Percentiles rank a stretch among this genome's conserved stretches.
These are phyloP conservation scores for Trichoderma semiorbis DNA, from an alignment of 2,329 filamentous ascomycete genomes.

Conservation along the genomic window DNA sequence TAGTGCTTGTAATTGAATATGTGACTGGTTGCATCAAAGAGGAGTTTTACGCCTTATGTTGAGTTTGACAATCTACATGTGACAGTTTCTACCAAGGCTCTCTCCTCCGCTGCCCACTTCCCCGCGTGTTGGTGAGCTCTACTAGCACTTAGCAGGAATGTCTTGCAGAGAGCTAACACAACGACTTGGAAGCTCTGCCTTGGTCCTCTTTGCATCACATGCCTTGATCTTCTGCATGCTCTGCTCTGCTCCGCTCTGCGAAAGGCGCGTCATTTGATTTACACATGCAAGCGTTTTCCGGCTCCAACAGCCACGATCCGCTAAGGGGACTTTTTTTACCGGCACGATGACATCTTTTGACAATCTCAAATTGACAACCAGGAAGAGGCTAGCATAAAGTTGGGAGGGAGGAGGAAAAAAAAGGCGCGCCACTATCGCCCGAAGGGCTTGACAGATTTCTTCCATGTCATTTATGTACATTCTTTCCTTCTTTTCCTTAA, in stretches of 20 bases:
- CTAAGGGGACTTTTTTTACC: background rate
- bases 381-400: background rate
- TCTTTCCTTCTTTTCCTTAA: background rate
- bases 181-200: background rate
- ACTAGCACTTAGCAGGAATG: background rate
- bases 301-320: background rate
- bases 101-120: background rate
- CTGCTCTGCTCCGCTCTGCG: background rate
- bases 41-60: background rate
- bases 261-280: background rate
- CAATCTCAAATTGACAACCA: background rate
- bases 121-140: background rate
- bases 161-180: background rate
- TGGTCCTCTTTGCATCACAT: background rate
- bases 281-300: background rate
- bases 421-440: background rate
- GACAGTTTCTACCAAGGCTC: background rate
- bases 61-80: background rate
- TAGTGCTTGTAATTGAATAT: background rate
- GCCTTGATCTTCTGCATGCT: background rate
- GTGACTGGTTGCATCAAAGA: background rate
- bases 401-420: background rate
- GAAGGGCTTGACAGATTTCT: background rate
- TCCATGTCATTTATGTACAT: background rate
- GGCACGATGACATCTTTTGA: background rate